Evolutionary conservation across 2,329 filamentous ascomycete genomes (phyloP).

Genomic region (Zasmidium angulare): DNA sequence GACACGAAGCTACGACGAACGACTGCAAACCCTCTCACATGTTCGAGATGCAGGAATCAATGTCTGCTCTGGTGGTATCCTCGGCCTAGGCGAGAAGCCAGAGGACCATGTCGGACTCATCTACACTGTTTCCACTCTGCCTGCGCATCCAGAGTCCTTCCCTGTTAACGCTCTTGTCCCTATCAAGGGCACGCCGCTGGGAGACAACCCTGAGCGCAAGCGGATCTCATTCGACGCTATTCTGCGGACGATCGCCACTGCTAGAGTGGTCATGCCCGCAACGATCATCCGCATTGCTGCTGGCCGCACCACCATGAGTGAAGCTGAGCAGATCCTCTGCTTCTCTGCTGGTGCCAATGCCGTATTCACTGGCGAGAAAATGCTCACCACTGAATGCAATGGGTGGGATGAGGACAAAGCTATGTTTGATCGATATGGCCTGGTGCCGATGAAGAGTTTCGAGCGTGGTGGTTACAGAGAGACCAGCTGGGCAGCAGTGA

Average conservation of each 20-base stretch:
- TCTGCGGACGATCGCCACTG: constrained; percentile 79
- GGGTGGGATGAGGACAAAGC: constrained; percentile 85
- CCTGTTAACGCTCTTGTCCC: constrained; percentile 89
- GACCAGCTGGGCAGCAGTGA: constrained; percentile 29
- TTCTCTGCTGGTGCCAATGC: constrained; percentile 91
- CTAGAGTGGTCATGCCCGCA: constrained; percentile 75
- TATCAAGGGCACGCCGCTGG: constrained; percentile 84
- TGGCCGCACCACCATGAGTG: constrained; percentile 77
- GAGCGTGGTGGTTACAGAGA: constrained; percentile 36
- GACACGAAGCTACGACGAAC: constrained; percentile 83
- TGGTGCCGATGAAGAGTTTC: constrained; percentile 67
- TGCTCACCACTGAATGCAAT: constrained; percentile 88
- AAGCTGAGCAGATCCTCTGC: constrained; percentile 85
- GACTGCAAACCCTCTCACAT: constrained; percentile 73
- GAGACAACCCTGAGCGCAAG: constrained; percentile 55
- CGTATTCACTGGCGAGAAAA: constrained; percentile 94
- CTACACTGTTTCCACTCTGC: constrained; percentile 77
- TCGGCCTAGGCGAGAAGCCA: constrained; percentile 77
- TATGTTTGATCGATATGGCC: constrained; percentile 81
- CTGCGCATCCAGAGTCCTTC: constrained; percentile 82
- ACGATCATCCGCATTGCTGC: constrained; percentile 87
- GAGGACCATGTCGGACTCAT: constrained; percentile 80
- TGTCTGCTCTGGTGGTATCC: constrained; percentile 85
- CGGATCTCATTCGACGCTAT: constrained; percentile 75
- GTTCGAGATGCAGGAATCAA: constrained; percentile 85